These are phyloP conservation scores for Coemansia pectinata DNA, from an alignment of 192 early-diverging fungal genomes.

Conservation along the genomic window DNA sequence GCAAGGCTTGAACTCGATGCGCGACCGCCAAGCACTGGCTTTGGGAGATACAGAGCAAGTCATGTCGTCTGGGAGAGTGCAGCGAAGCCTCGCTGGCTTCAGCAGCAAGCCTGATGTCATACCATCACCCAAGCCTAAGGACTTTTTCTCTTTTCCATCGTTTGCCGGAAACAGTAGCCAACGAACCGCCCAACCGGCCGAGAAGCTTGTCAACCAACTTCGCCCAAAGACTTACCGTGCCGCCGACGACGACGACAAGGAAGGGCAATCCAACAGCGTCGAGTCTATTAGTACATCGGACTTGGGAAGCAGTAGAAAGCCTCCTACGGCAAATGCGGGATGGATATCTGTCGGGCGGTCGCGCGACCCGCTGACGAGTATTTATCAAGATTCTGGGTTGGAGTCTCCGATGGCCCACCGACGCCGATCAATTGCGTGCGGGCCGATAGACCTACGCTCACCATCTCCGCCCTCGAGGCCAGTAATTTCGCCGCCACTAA, in stretches of 20 bases:
- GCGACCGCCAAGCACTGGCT: not conserved
- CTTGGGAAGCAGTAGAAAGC: not conserved
- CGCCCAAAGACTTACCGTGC: not conserved
- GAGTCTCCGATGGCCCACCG: not conserved
- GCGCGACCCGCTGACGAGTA: not conserved
- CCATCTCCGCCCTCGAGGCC: not conserved
- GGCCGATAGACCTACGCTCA: constrained; percentile 1
- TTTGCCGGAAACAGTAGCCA: too few relatives aligned
- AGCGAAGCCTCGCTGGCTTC: constrained; percentile 1
- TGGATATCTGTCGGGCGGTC: not conserved
- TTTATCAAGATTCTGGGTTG: not conserved
- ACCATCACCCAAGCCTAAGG: not conserved
- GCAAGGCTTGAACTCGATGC: not conserved
- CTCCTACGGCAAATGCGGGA: not conserved
- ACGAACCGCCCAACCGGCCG: not conserved
- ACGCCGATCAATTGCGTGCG: not conserved
- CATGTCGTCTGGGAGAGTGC: not conserved
- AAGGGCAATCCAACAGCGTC: not conserved
- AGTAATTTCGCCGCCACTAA: constrained; percentile 1
- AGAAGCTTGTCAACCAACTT: constrained; percentile 4
- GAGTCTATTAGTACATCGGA: not conserved
- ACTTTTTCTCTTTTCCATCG: not conserved
- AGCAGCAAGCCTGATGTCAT: not conserved
- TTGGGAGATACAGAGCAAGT: not conserved
- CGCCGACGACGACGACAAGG: not conserved